Base-by-base conservation (phyloP, 2,329 filamentous ascomycete genomes). In the Penicillium vulpinum region DNA sequence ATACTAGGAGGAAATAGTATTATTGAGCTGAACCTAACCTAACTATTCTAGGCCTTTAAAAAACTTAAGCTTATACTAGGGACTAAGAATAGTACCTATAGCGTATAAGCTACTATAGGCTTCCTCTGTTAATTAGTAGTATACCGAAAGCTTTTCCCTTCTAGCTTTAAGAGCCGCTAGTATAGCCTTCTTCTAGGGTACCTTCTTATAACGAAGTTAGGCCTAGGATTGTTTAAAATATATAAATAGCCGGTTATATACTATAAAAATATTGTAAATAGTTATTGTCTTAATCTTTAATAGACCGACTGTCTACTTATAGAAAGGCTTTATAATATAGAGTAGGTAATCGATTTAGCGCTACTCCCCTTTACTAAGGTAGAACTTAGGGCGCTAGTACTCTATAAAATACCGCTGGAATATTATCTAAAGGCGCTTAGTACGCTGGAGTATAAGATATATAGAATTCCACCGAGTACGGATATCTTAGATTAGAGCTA, bases 201-300 rank as follows among this genome's bases (percentile, higher is more conserved):
- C 54, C 11, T 44, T 52, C 43, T 63, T 63, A 26, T 16, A 26
- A 40, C 15, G 15, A 10, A 21, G 29, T 8, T 5, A 4, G 4
- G 26, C 9, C 36, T 38, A 48, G 16, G 33, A 52, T 16, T 45
- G 35, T 43, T 62, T 35, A 52, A 62, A 48, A 41, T 63, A 33
- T 2, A 47, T 24, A 44, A 61, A 59, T 11, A 61, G 61, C 22
- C 50, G 47, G 33, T 63, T 62, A 29, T 61, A 62, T 40, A 58
- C 53, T 5, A 7, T 11, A 7, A 50, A 50, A 5, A 50, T 22
- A 5, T 10, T 10, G 22, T 31, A 50, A 31, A 40, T 39, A 22
- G 13, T 50, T 7, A 41, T 39, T 29, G 29, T n/a, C 28, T 45
- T 45, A 11, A 22, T 11, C 16, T 45, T 45, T 16, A 9, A 31